Evolutionary conservation across 2,329 filamentous ascomycete genomes (phyloP), one percentile per base, ranked within the genome.

Genomic region (Xenoacremonium recifei): DNA sequence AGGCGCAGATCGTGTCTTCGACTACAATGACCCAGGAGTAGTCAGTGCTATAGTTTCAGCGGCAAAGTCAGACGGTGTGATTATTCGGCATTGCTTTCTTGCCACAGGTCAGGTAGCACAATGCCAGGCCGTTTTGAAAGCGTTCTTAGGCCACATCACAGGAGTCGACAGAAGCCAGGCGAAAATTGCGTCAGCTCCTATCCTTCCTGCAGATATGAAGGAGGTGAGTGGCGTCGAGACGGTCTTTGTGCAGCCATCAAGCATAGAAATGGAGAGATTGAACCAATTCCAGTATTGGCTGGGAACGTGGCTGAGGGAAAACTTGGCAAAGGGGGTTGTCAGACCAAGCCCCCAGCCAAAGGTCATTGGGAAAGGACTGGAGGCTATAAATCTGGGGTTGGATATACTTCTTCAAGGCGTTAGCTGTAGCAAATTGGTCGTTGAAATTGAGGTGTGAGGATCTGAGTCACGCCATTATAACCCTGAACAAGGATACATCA

Each of bases 351-450:
- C 69, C 3, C 58, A 65, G 44, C 61, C 58, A 0, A 64, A 4
- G 2, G 51, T 70, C 0, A 53, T 70, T 2, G 69, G 66, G 2
- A 65, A 51, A 21, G 67, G 69, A 0, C 32, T 72, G 37, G 56
- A 42, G 5, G 53, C 53, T 30, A 56, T 73, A 2, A 68, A 71
- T 54, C 40, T 25, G 40, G 70, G 61, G n/a, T 37, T 72, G 44
- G 62, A 70, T 18, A 42, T 30, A 13, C 37, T 73, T 12, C 42
- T 46, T 1, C 40, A 21, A n/a, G 69, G 70, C 0, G 67, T 72
- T 11, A 72, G 68, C 33, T 70, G 69, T 45, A 59, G 52, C 0
- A 73, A 72, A 54, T 57, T 73, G 41, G 58, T 72, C 27, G 50
- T 72, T 36, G 63, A 72, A 42, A 21, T 71, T 54, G 47, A 44